Base-by-base conservation (phyloP, 1,139 yeast species). In the Blastobotrys proliferans region DNA sequence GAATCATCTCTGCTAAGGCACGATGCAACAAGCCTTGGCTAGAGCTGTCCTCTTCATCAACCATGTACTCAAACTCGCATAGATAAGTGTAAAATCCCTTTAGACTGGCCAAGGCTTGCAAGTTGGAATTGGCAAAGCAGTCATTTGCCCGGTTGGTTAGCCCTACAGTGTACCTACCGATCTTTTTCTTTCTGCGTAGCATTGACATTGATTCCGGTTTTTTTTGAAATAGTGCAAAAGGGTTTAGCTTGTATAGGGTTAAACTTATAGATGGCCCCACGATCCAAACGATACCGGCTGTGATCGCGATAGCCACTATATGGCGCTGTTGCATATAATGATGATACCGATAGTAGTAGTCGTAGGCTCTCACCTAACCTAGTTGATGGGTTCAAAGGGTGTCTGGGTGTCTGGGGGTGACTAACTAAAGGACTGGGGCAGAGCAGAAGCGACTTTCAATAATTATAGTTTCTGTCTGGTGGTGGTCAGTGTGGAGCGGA, bases 71-170 rank as follows among this genome's bases (percentile, higher is more conserved):
- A 46, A 47, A 6, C 49, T 52, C 31, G 17, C 77, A 43, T 48
- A 88, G 67, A 56, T 86, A 88, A 13, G 67, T 70, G 25, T 81
- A 78, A 41, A 88, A 62, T 0, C 73, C 72, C 0, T 88, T 82
- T 24, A 85, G 63, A 0, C 94, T 68, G 13, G 87, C 79, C 49
- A 90, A 74, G 0, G 96, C 94, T 61, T 90, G 97, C 18, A 92
- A 60, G 1, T 90, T 81, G n/a, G 94, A 78, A 58, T 92, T 90
- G 48, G 95, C 96, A 66, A 86, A 90, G 62, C 97, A 90, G 60
- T 88, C 96, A 55, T 86, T 86, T 47, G 92, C 76, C 51, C 81
- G 72, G 61, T 90, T 92, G 52, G 81, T 72, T 37, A 90, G 68
- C 2, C 97, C 97, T 0, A 94, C 86, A 13, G 95, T 83, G 57